Evolutionary conservation across 352 stramenopile species (phyloP).

Genomic region (Pilasporangium apinafurcum): DNA sequence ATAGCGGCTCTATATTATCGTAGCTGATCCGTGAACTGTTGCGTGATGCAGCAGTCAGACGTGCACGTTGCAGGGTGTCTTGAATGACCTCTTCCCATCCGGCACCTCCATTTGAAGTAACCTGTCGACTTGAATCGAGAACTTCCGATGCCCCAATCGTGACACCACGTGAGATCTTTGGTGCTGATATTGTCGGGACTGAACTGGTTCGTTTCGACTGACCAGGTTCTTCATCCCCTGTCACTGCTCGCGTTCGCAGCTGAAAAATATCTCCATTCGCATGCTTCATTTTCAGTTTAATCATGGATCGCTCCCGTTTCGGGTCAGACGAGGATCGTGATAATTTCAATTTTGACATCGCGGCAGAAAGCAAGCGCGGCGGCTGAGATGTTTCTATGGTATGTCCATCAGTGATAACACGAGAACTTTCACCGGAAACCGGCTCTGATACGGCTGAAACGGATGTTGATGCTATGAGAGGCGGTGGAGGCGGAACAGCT

Average conservation of each 20-base stretch:
- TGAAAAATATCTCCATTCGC: conserved; percentile 51
- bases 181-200: conserved; percentile 14
- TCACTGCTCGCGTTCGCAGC: conserved; percentile 29
- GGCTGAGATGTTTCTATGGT: conserved; percentile 6
- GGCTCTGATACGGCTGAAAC: conserved; percentile 17
- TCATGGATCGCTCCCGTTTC: conserved; percentile 58
- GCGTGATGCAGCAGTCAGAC: conserved; percentile 38
- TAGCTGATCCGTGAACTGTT: conserved; percentile 72
- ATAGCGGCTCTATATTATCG: conserved; percentile 69
- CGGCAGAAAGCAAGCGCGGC: conserved; percentile 28
- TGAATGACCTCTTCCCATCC: conserved; percentile 55
- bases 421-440: conserved; percentile 9
- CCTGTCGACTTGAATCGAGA: neutral
- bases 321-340: conserved; percentile 69
- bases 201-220: conserved; percentile 1
- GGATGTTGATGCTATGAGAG: conserved; percentile 19
- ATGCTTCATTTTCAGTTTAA: conserved; percentile 55
- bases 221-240: conserved; percentile 1
- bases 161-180: conserved; percentile 58
- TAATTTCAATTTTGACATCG: conserved; percentile 59
- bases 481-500: conserved; percentile 11
- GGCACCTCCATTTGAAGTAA: neutral
- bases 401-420: conserved; percentile 12
- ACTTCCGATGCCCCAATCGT: conserved; percentile 53
- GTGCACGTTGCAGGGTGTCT: conserved; percentile 61